phyloP scores from a whole-genome alignment of 192 early-diverging fungal species.

The Chytriomyces confervae region DNA sequence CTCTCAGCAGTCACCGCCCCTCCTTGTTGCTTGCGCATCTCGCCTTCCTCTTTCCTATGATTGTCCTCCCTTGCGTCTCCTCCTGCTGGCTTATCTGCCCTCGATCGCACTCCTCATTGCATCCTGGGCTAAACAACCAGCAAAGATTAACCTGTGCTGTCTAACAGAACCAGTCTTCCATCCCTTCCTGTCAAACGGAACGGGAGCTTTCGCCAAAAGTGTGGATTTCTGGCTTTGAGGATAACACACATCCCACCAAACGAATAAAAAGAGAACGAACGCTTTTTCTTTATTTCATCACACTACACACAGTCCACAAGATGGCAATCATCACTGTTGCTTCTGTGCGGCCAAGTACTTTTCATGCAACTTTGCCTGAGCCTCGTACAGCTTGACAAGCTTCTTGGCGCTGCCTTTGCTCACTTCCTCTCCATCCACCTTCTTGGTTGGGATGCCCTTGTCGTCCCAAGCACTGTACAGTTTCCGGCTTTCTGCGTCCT shows the following conservation, averaged over 20 bases:
- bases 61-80: neutral
- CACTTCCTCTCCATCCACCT: constrained; percentile 81
- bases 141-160: neutral
- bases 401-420: constrained; percentile 86
- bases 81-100: neutral
- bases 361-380: constrained; percentile 87
- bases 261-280: no score
- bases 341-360: constrained; percentile 67
- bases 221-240: constrained; percentile 11
- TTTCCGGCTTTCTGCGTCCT: constrained; percentile 57
- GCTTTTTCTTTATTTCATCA: no score
- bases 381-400: constrained; percentile 83
- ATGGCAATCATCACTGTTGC: neutral
- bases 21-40: no score
- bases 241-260: neutral
- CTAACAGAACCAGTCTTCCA: constrained; percentile 11
- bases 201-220: constrained; percentile 1
- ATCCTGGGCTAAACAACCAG: constrained; percentile 6
- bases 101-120: neutral
- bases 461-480: constrained; percentile 82
- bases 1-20: no score
- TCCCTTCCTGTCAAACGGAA: neutral
- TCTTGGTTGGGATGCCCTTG: constrained; percentile 84
- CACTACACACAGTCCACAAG: no score
- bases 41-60: neutral